phyloP scores from a whole-genome alignment of 1,139 yeast species.

The Hyphopichia khmerensis region DNA sequence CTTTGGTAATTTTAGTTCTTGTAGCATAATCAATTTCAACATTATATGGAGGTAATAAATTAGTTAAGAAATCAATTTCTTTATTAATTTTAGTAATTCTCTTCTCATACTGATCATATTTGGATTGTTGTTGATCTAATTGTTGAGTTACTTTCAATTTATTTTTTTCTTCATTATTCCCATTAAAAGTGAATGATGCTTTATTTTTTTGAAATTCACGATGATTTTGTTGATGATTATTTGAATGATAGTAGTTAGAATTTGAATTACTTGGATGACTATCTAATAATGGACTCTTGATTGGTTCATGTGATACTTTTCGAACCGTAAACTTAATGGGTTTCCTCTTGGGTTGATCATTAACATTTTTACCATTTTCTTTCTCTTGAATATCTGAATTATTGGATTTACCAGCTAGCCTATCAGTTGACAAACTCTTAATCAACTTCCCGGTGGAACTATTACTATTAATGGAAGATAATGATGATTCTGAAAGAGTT shows the following conservation, averaged over 20 bases:
- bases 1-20: constrained; percentile 39
- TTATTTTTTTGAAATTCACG: neutral
- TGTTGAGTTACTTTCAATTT: neutral
- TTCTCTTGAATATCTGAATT: neutral
- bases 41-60: constrained; percentile 45
- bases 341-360: constrained; percentile 14
- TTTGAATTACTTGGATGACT: neutral
- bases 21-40: constrained; percentile 47
- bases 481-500: constrained; percentile 19
- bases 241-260: neutral
- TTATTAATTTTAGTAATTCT: constrained; percentile 40
- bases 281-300: constrained; percentile 14
- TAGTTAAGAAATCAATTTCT: constrained; percentile 39
- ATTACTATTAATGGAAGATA: constrained; percentile 27
- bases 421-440: constrained; percentile 23
- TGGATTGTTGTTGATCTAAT: constrained; percentile 23
- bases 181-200: neutral
- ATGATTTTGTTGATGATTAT: neutral
- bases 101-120: constrained; percentile 35
- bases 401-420: constrained; percentile 5
- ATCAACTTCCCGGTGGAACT: constrained; percentile 34
- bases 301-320: constrained; percentile 38
- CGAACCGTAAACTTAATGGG: constrained; percentile 45
- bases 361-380: neutral
- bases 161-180: neutral